A percentile compares a stretch with the other conserved stretches of the same genome.
Evolutionary conservation across 208 protist species (phyloP).

Genomic region (Trypanosoma mega): DNA sequence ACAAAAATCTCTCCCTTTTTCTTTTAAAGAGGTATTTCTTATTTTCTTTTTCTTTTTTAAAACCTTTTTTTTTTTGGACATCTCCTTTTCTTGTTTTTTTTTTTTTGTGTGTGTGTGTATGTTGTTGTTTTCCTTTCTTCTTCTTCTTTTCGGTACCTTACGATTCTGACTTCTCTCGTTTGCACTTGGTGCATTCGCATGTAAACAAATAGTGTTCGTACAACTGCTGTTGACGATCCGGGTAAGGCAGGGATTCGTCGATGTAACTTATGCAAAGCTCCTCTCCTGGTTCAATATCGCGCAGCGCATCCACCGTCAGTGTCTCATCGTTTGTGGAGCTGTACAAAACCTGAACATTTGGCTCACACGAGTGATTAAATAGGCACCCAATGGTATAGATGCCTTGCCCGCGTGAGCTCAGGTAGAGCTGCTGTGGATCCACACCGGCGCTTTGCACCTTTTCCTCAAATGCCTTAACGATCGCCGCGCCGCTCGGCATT

Average conservation of each 20-base stretch:
- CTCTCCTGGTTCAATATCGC: slow-evolving; percentile 52
- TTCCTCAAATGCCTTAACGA: slow-evolving; percentile 38
- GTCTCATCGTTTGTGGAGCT: slow-evolving; percentile 52
- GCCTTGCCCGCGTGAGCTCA: slow-evolving; percentile 55
- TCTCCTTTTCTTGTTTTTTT: too few species aligned
- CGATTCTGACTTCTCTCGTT: slow-evolving; percentile 10
- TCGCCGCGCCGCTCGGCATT: slow-evolving; percentile 20
- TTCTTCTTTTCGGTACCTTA: too few species aligned
- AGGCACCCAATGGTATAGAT: slow-evolving; percentile 68
- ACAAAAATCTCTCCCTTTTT: too few species aligned
- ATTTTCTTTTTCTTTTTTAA: too few species aligned
- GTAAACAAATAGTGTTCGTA: slow-evolving; percentile 79
- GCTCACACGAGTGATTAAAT: slow-evolving; percentile 81
- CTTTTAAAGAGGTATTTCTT: too few species aligned
- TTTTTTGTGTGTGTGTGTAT: too few species aligned
- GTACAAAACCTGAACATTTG: slow-evolving; percentile 69
- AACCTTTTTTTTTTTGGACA: too few species aligned
- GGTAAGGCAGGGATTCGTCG: slow-evolving; percentile 42
- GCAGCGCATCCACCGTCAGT: slow-evolving; percentile 54
- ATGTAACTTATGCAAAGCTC: slow-evolving; percentile 81
- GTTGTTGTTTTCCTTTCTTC: too few species aligned
- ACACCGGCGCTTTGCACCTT: slow-evolving; percentile 8
- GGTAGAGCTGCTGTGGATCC: slow-evolving; percentile 18
- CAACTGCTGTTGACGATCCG: slow-evolving; percentile 53
- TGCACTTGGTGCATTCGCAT: slow-evolving; percentile 45